Evolutionary conservation across 345 rosid species (phyloP).

Genomic region (Lumnitzera racemosa): DNA sequence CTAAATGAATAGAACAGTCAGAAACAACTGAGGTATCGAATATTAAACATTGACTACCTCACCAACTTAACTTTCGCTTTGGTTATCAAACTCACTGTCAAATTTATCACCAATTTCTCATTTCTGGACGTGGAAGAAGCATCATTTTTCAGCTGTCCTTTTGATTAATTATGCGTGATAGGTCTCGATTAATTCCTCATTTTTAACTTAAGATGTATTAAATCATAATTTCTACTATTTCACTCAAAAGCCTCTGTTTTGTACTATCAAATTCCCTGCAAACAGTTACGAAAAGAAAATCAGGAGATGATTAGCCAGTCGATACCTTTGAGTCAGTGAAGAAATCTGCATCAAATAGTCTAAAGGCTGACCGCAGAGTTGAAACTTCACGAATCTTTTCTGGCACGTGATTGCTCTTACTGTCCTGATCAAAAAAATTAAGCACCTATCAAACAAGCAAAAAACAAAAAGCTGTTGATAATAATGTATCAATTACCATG

Average conservation of each 20-base stretch:
- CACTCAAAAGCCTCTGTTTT: background rate
- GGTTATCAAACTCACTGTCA: background rate
- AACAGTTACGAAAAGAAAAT: background rate
- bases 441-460: background rate
- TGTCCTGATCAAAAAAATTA: constrained; percentile 38
- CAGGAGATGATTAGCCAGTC: background rate
- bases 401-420: constrained; percentile 18
- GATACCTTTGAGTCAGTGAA: constrained; percentile 63
- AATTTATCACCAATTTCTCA: too few relatives aligned
- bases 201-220: too few relatives aligned
- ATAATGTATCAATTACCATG: too few relatives aligned
- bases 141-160: too few relatives aligned
- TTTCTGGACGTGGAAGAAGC: too few relatives aligned
- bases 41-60: background rate
- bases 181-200: too few relatives aligned
- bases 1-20: constrained; percentile 12
- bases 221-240: too few relatives aligned
- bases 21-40: background rate
- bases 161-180: too few relatives aligned
- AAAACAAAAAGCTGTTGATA: background rate
- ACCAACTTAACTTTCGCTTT: background rate
- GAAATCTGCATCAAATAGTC: constrained; percentile 54
- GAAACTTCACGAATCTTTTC: constrained; percentile 28
- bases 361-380: constrained; percentile 26
- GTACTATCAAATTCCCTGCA: background rate